Evolutionary conservation across 345 rosid species (phyloP).

Genomic region (Ceriops tagal): DNA sequence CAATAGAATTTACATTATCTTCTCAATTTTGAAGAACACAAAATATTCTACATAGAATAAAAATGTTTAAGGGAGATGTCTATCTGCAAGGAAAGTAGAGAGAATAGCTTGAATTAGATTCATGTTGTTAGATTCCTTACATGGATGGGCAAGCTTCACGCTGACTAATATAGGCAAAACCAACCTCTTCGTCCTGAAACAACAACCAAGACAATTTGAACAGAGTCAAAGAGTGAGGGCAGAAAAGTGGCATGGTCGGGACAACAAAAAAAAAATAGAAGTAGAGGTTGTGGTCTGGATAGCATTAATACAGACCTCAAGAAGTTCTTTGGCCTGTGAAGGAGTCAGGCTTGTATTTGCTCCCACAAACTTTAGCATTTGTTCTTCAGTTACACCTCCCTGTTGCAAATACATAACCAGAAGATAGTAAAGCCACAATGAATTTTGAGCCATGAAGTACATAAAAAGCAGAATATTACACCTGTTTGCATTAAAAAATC

Average conservation of each 20-base stretch:
- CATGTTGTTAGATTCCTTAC: slow-evolving; percentile 44
- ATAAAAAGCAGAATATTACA: slow-evolving; percentile 9
- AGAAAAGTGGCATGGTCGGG: neutral
- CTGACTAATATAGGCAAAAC: slow-evolving; percentile 87
- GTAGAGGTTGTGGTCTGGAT: neutral
- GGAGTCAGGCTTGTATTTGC: slow-evolving; percentile 73
- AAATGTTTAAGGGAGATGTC: neutral
- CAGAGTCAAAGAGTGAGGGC: slow-evolving; percentile 1
- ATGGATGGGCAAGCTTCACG: slow-evolving; percentile 88
- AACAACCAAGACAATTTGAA: slow-evolving; percentile 13
- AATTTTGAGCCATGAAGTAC: neutral
- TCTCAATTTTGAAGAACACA: neutral
- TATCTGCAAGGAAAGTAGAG: slow-evolving; percentile 7
- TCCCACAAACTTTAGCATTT: slow-evolving; percentile 94
- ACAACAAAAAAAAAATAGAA: neutral
- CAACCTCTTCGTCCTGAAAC: slow-evolving; percentile 74
- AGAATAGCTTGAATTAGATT: slow-evolving; percentile 17
- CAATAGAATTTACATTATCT: neutral
- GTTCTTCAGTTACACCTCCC: slow-evolving; percentile 97
- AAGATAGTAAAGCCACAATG: slow-evolving; percentile 9
- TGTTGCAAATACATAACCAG: slow-evolving; percentile 26
- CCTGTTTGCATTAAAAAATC: slow-evolving; percentile 10
- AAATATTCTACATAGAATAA: too few relatives aligned
- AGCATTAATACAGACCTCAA: slow-evolving; percentile 57
- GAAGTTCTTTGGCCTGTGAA: slow-evolving; percentile 69